Evolutionary conservation across 345 rosid species (phyloP), one percentile per base, ranked within the genome.

Genomic region (Adansonia digitata): DNA sequence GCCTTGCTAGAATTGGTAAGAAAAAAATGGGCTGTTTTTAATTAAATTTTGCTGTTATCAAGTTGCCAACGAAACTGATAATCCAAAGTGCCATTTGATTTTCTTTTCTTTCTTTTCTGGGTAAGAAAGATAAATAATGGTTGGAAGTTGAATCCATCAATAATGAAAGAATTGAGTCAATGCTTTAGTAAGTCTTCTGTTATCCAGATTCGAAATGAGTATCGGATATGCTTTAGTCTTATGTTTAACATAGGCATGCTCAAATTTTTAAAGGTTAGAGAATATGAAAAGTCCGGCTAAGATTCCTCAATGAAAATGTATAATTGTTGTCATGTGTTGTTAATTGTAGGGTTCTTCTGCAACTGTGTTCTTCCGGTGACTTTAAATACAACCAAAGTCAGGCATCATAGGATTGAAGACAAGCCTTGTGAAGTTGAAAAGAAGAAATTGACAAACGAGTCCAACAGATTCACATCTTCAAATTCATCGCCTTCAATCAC

Each of bases 1-100:
- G 98, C 0, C 97, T 96, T 24, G 98, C 99, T 2, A 81, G 94
- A 89, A 93, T 95, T 18, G 99, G 99, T 93, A 84, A 81, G 84
- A 0, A 4, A 0, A 49, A 14, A 52, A 24, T 31, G 6, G 13
- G 11, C 60, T 13, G 0, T 69, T 43, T 52, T 53, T 27, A 46
- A 67, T 52, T 53, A 4, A 55, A 69, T 68, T 67, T 42, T 53
- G 18, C 17, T 27, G 69, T 69, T 59, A 7, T n/a, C 11, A n/a
- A 29, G 10, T 59, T 31, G 10, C 12, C 56, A 53, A 20, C 39
- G 60, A 51, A 67, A 3, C 27, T 37, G 73, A n/a, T 18, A 55
- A 17, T 17, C 55, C 10, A 39, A 39, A 8, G n/a, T 39, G 42
- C 1, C 42, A 46, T 14, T 46, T 55, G 29, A 55, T 24, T 9